phyloP scores from a whole-genome alignment of 331 rosid genomes.

The Quercus lobata region DNA sequence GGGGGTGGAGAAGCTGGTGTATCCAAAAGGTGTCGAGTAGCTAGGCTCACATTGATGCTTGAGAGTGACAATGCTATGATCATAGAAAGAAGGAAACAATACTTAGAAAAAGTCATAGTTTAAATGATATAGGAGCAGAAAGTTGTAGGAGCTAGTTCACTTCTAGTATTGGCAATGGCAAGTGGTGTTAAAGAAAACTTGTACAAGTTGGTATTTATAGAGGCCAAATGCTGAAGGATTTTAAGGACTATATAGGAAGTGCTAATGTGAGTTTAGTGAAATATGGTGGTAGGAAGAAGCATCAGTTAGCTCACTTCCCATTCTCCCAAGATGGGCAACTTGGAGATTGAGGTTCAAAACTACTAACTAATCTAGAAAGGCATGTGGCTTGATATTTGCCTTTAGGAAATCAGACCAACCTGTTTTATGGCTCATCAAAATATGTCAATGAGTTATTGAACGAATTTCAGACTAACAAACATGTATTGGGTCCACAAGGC shows the following conservation, averaged over 20 bases:
- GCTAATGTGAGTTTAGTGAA: constrained; percentile 13
- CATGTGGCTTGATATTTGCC: background rate
- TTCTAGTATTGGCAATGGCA: no score
- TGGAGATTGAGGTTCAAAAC: background rate
- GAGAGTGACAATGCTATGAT: constrained; percentile 31
- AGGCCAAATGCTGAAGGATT: background rate
- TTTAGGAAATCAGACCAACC: background rate
- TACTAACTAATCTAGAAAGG: background rate
- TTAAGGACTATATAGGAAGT: no score
- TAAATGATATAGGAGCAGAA: background rate
- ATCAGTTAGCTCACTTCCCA: constrained; percentile 10
- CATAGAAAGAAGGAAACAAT: constrained; percentile 11
- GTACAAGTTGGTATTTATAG: constrained; percentile 3
- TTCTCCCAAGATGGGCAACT: background rate
- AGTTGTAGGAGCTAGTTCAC: no score
- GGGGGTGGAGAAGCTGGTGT: constrained; percentile 28
- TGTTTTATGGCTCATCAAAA: background rate
- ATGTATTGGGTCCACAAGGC: background rate
- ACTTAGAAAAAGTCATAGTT: background rate
- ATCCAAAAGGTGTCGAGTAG: constrained; percentile 32
- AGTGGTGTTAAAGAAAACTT: background rate
- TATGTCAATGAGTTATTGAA: background rate
- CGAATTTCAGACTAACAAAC: background rate
- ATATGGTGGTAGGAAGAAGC: constrained; percentile 13
- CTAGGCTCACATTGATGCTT: constrained; percentile 17